Evolutionary conservation across 176 grass and related monocot species (phyloP), one percentile per base, ranked within the genome.

Genomic region (Aegilops tauschii): DNA sequence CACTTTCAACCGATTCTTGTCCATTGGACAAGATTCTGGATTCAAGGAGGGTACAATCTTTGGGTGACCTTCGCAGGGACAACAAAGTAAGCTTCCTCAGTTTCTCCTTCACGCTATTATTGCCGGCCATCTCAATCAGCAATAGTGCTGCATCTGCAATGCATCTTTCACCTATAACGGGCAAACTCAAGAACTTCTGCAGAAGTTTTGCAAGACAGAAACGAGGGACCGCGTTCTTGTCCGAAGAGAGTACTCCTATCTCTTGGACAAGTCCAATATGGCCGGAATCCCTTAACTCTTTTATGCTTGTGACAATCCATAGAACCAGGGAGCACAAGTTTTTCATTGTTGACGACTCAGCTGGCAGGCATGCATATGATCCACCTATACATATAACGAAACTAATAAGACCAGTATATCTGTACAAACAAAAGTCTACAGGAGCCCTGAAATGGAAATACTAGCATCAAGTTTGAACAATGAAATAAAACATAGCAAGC

Each of bases 251-350:
- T 56, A 87, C 76, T 45, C 67, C 84, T 79, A 71, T 83, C 85
- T 94, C 87, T 12, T 95, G 78, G 9, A 80, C 56, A 71, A 94
- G 58, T 64, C 79, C 85, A 80, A 96, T 90, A 58, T 65, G 49
- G 11, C 93, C 90, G 13, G 87, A 87, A 88, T 91, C 80, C 44
- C 90, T 95, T 18, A 93, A 81, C 72, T 87, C 69, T 86, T 94
- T 98, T 69, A 98, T 86, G 27, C 86, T 94, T 85, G 70, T 84
- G 21, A 96, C 79, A 75, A 98, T 87, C 92, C 93, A 94, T 75
- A 87, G 59, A 82, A 90, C 39, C 18, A 94, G 50, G 65, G 82
- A 91, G 37, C 86, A 92, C 64, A 96, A 85, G 23, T 73, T 80
- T 86, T 74, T 87, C 65, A 89, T 23, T 84, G 84, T 69, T 78